These are phyloP conservation scores for Orbilia oligospora DNA, from an alignment of 2,329 filamentous ascomycete species.

Conservation along the genomic window DNA sequence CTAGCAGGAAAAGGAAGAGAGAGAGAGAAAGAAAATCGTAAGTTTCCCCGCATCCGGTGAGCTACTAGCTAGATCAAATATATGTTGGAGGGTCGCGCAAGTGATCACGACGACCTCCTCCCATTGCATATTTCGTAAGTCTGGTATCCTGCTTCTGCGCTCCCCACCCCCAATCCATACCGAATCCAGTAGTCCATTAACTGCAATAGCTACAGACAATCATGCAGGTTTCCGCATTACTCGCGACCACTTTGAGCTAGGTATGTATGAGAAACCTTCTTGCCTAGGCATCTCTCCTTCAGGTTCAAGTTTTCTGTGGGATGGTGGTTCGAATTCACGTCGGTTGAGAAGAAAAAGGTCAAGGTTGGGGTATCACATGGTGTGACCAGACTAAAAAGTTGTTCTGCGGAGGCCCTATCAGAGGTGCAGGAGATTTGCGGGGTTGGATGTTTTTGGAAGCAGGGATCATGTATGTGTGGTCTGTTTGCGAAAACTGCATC, in stretches of 20 bases:
- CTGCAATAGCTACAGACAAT: constrained; percentile 2
- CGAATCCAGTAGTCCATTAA: constrained; percentile 21
- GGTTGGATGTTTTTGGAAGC: constrained; percentile 36
- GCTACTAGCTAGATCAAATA: constrained; percentile 42
- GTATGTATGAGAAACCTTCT: not conserved
- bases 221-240: constrained; percentile 44
- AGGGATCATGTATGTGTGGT: constrained; percentile 40
- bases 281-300: constrained; percentile 8
- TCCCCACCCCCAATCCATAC: constrained; percentile 17
- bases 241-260: constrained; percentile 1
- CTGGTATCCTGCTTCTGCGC: constrained; percentile 8
- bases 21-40: not conserved
- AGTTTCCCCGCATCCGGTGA: constrained; percentile 46
- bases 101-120: constrained; percentile 42
- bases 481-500: constrained; percentile 34
- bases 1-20: not conserved
- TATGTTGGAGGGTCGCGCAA: constrained; percentile 57
- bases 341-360: constrained; percentile 17
- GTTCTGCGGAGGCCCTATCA: constrained; percentile 42
- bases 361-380: constrained; percentile 57
- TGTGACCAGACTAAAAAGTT: constrained; percentile 37
- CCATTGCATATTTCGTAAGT: constrained; percentile 6
- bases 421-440: constrained; percentile 54
- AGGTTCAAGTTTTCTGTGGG: no score
- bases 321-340: constrained; percentile 6